A percentile compares a stretch with the other conserved stretches of the same genome.
These are phyloP conservation scores for Rhodotorula diobovata DNA, from an alignment of 768 basidiomycete species.

Conservation along the genomic window DNA sequence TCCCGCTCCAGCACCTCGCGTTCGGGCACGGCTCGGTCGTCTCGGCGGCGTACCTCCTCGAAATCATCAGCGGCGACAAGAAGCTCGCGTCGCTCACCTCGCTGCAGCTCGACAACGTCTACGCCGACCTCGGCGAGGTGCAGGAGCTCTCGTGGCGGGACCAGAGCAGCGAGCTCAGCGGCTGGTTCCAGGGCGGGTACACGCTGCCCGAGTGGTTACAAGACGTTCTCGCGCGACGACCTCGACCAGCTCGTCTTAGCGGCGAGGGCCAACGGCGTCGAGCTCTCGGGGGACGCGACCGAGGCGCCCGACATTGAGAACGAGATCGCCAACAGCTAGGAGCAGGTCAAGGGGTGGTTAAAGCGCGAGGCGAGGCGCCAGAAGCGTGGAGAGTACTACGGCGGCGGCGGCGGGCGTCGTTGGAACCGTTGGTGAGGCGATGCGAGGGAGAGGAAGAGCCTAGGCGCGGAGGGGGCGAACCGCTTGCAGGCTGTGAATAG, in stretches of 20 bases:
- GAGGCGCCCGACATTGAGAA: not conserved
- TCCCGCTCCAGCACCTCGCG: not conserved
- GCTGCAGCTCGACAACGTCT: not conserved
- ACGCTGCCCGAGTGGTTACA: not conserved
- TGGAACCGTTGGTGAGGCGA: too few species aligned
- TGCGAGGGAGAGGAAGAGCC: too few species aligned
- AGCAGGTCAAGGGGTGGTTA: not conserved
- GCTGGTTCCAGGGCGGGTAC: not conserved
- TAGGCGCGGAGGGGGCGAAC: too few species aligned
- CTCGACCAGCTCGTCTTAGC: not conserved
- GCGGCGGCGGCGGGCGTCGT: too few species aligned
- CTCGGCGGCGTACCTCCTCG: not conserved
- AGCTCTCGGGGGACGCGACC: not conserved
- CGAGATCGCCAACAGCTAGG: not conserved
- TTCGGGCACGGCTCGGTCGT: not conserved
- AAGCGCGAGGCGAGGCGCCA: not conserved
- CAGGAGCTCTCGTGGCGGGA: not conserved
- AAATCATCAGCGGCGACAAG: not conserved
- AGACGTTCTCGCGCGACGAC: constrained; percentile 2
- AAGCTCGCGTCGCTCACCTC: not conserved
- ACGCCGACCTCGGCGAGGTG: not conserved
- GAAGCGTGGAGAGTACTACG: not conserved
- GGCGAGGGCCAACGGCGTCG: not conserved
- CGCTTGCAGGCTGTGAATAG: too few species aligned
- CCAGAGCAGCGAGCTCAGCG: not conserved